Evolutionary conservation across 1,284 basidiomycete species (phyloP).

Genomic region (Puccinia brachypodii): DNA sequence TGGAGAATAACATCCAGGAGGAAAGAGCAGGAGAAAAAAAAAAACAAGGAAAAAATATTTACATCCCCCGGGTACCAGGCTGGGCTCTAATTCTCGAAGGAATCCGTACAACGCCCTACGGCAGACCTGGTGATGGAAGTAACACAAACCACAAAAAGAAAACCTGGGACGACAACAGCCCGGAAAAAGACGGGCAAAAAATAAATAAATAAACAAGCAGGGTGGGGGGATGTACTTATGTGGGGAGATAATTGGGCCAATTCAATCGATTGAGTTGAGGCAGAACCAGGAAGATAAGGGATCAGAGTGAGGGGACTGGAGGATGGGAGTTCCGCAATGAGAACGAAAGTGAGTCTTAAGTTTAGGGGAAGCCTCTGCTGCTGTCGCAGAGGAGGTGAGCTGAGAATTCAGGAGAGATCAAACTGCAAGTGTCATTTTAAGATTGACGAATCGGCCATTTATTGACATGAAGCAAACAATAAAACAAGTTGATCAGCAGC

Average conservation of each 20-base stretch:
- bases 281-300: neutral
- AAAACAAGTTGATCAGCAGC: conserved; percentile 12
- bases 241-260: neutral
- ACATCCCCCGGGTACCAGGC: neutral
- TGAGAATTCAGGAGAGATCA: conserved; percentile 39
- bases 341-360: neutral
- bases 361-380: conserved; percentile 5
- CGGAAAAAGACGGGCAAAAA: no score
- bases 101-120: neutral
- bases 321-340: neutral
- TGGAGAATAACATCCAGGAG: neutral
- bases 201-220: no score
- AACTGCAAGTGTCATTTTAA: conserved; percentile 21
- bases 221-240: neutral
- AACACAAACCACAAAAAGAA: neutral
- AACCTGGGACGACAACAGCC: no score
- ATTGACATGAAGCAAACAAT: conserved; percentile 11
- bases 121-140: neutral
- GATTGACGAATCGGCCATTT: conserved; percentile 29
- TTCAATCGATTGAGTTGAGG: neutral
- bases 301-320: neutral
- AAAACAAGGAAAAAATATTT: neutral
- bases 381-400: conserved; percentile 25
- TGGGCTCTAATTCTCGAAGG: neutral
- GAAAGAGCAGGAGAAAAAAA: neutral